Conservation (phyloP, 805 yeast species). For the Saccharomycopsis javanensis region DNA sequence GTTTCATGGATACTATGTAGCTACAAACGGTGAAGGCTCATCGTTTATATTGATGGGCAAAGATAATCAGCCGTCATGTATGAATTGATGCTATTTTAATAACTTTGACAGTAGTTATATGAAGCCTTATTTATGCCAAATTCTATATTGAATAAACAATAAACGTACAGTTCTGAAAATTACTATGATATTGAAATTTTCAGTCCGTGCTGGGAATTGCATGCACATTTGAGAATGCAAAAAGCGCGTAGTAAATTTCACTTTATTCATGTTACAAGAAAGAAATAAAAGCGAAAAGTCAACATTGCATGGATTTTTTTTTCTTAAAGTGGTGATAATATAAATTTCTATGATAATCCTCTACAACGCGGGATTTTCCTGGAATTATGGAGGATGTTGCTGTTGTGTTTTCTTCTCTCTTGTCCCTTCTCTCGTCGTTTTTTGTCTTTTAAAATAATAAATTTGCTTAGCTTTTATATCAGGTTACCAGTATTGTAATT, state of each 20-base stretch:
- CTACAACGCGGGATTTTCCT: background rate
- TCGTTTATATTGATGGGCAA: background rate
- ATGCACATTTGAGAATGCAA: background rate
- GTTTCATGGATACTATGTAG: too few relatives aligned
- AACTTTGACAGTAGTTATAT: background rate
- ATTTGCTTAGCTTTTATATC: too few relatives aligned
- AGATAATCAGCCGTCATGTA: background rate
- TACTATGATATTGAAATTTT: background rate
- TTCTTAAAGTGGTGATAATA: background rate
- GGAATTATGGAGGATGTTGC: background rate
- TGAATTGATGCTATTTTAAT: background rate
- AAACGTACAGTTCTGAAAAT: background rate
- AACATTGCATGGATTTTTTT: background rate
- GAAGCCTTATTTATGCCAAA: background rate
- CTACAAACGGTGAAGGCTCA: too few relatives aligned
- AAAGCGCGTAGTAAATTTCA: background rate
- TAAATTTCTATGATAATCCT: slow-evolving; percentile 1
- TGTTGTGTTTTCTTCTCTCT: background rate
- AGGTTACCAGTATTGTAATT: too few relatives aligned
- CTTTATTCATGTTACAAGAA: background rate
- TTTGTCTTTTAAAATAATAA: background rate
- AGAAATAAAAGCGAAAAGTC: background rate
- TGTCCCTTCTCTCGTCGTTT: background rate
- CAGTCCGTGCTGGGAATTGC: slow-evolving; percentile 1
- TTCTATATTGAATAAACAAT: background rate